Evolutionary conservation across 1,139 yeast genomes (phyloP).

Genomic region (Yarrowia galli): DNA sequence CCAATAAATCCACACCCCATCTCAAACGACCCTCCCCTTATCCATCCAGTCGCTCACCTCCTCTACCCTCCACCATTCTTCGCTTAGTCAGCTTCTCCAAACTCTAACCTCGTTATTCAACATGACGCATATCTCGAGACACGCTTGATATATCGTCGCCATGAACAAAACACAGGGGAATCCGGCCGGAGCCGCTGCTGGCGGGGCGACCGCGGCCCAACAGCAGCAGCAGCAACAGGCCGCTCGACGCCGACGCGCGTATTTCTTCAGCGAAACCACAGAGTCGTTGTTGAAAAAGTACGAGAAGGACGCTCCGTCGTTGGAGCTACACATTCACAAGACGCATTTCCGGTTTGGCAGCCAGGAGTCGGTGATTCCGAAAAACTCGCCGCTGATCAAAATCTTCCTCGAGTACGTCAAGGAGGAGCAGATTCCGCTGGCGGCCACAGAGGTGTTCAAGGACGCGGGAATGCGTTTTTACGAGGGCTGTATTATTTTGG

Average conservation of each 20-base stretch:
- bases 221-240: constrained; percentile 48
- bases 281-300: constrained; percentile 80
- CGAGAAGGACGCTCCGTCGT: constrained; percentile 77
- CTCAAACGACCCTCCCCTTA: too few species aligned
- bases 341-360: constrained; percentile 85
- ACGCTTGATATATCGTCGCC: constrained; percentile 22
- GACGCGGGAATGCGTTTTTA: constrained; percentile 84
- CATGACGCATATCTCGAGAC: constrained; percentile 31
- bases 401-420: constrained; percentile 77
- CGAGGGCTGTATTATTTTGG: constrained; percentile 87
- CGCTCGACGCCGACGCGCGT: constrained; percentile 44
- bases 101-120: constrained; percentile 27
- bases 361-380: constrained; percentile 80
- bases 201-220: constrained; percentile 43
- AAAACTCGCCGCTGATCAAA: constrained; percentile 78
- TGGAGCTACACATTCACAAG: constrained; percentile 88
- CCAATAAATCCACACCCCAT: too few species aligned
- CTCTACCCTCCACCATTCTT: neutral
- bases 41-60: neutral
- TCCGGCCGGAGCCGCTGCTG: constrained; percentile 40
- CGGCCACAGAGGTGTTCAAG: constrained; percentile 84
- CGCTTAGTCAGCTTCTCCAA: constrained; percentile 7
- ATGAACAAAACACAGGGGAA: constrained; percentile 32
- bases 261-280: constrained; percentile 64
- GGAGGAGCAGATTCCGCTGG: constrained; percentile 83